These are phyloP conservation scores for Trichoderma citrinoviride DNA, from an alignment of 2,329 filamentous ascomycete species.

Conservation along the genomic window DNA sequence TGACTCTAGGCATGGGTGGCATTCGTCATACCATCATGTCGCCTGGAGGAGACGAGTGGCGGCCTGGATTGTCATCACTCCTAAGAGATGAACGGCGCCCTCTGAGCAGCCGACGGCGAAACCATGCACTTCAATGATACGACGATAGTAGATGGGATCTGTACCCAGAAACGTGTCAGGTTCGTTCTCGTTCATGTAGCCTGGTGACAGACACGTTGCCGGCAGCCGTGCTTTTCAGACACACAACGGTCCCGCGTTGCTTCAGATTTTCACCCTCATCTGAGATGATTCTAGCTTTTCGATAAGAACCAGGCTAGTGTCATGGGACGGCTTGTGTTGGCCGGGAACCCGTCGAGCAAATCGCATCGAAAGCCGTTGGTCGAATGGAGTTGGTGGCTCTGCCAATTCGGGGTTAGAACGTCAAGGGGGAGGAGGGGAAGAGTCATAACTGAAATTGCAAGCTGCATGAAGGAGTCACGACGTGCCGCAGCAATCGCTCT, in stretches of 20 bases:
- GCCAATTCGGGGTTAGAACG: neutral
- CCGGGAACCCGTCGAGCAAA: neutral
- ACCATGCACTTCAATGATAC: no score
- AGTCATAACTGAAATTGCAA: slow-evolving; percentile 5
- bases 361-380: neutral
- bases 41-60: no score
- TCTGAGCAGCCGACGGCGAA: no score
- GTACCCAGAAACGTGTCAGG: no score
- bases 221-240: neutral
- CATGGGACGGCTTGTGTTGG: neutral
- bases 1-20: no score
- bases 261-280: neutral
- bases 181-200: no score
- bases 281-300: neutral
- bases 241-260: neutral
- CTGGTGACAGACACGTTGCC: no score
- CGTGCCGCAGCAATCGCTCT: neutral
- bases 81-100: no score
- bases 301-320: neutral
- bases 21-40: no score
- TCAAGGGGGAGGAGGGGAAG: neutral
- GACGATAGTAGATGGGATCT: no score
- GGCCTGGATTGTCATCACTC: no score
- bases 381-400: neutral
- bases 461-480: slow-evolving; percentile 10